These are phyloP conservation scores for Phycomyces nitens DNA, from an alignment of 192 early-diverging fungal species.

Conservation along the genomic window DNA sequence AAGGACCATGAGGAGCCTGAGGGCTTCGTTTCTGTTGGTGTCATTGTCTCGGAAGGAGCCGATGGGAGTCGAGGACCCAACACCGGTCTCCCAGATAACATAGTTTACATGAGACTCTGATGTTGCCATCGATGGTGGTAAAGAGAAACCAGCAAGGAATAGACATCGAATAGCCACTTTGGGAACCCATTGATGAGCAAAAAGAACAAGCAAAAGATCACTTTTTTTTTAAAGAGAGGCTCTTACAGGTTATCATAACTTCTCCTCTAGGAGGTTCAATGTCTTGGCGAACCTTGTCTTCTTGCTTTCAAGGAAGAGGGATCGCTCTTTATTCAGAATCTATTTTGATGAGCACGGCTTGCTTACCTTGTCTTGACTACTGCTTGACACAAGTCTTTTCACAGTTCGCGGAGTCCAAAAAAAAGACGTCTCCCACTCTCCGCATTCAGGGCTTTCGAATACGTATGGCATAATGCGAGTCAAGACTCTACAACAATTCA, in stretches of 20 bases:
- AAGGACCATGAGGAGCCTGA: constrained; percentile 74
- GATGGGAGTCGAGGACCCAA: constrained; percentile 66
- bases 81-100: constrained; percentile 76
- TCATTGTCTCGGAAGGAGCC: constrained; percentile 66
- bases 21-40: constrained; percentile 66
- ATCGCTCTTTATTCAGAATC: not conserved
- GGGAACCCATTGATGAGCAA: not conserved
- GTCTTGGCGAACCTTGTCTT: not conserved
- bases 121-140: constrained; percentile 48
- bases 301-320: not conserved
- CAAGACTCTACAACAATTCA: constrained; percentile 81
- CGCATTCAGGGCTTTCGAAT: constrained; percentile 60
- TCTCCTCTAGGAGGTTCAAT: constrained; percentile 39
- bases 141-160: constrained; percentile 68
- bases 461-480: constrained; percentile 82
- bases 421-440: constrained; percentile 52
- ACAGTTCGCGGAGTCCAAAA: constrained; percentile 54
- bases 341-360: not conserved
- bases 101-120: constrained; percentile 46
- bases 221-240: not conserved
- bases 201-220: not conserved
- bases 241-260: constrained; percentile 45
- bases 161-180: constrained; percentile 44
- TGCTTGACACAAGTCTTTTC: not conserved
- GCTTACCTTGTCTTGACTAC: not conserved